These are phyloP conservation scores for Fusarium heterosporum DNA, from an alignment of 2,329 filamentous ascomycete species.

Conservation along the genomic window DNA sequence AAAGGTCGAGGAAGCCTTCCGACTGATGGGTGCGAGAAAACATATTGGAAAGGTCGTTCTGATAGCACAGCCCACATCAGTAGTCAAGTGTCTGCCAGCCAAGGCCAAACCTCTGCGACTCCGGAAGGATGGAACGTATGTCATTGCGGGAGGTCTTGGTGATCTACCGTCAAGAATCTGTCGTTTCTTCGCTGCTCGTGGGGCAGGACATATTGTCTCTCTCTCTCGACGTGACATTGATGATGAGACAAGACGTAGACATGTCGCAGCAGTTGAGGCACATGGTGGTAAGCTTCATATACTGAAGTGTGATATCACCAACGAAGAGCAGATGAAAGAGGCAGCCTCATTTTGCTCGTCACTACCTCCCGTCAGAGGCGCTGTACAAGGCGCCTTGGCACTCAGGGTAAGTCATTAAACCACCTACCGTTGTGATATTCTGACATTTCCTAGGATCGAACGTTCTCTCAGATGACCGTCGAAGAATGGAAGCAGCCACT, in stretches of 20 bases:
- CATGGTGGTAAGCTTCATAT: background rate
- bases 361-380: conserved; percentile 1
- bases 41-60: conserved; percentile 11
- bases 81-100: background rate
- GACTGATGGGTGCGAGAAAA: background rate
- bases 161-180: conserved; percentile 9
- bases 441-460: conserved; percentile 3
- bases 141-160: conserved; percentile 2
- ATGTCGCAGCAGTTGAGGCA: background rate
- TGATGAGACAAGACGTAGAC: background rate
- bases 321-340: conserved; percentile 1
- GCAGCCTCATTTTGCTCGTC: background rate
- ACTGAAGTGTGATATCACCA: conserved; percentile 8
- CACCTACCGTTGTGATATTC: background rate
- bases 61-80: background rate
- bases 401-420: background rate
- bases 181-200: conserved; percentile 7
- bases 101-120: background rate
- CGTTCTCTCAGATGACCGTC: conserved; percentile 11
- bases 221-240: conserved; percentile 8
- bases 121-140: background rate
- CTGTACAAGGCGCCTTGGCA: conserved; percentile 7
- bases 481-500: conserved; percentile 12
- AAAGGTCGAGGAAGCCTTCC: conserved; percentile 3
- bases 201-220: conserved; percentile 12